Evolutionary conservation across 441 rosid genomes (phyloP), one percentile per base, ranked within the genome.

Genomic region (Gossypium davidsonii): DNA sequence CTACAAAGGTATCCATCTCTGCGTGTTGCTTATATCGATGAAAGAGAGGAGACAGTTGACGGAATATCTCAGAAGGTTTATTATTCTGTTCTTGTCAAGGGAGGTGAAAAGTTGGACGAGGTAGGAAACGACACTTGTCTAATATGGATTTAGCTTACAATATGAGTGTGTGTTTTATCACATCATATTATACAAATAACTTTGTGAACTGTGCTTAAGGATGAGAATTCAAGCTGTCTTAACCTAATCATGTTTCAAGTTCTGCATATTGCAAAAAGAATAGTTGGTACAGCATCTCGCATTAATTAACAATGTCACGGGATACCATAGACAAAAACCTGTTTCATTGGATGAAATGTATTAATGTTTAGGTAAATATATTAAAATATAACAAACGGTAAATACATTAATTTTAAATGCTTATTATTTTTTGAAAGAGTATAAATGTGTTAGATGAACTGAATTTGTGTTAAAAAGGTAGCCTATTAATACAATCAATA

Each of bases 81-180:
- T 77, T 95, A 88, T 78, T 95, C 97, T 72, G 99, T 95, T 76
- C 95, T 95, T 60, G 87, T 95, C 79, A 95, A 95, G 81, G 99
- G 99, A 55, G 88, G 90, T 9, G 85, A 83, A 39, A 86, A 82
- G 75, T 82, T 89, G 48, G 96, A 93, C 74, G 94, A 89, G 97
- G 99, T 95, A 87, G 39, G 75, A 18, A 53, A 21, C 31, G 26
- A 6, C 18, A 28, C 60, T 70, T 60, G 58, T 60, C 42, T 18
- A 51, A 60, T 60, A 51, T n/a, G 57, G 23, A 70, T 56, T 20
- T 44, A 28, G 37, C 59, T 48, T 46, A 61, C 25, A 28, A 72
- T 48, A 26, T 42, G 17, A 44, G 49, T 28, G 3, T 61, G 8
- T 8, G 51, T 48, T 61, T 61, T 4, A 20, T 28, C 6, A 11